Conservation (phyloP, 2,329 filamentous ascomycete genomes). For the Colletotrichum godetiae region DNA sequence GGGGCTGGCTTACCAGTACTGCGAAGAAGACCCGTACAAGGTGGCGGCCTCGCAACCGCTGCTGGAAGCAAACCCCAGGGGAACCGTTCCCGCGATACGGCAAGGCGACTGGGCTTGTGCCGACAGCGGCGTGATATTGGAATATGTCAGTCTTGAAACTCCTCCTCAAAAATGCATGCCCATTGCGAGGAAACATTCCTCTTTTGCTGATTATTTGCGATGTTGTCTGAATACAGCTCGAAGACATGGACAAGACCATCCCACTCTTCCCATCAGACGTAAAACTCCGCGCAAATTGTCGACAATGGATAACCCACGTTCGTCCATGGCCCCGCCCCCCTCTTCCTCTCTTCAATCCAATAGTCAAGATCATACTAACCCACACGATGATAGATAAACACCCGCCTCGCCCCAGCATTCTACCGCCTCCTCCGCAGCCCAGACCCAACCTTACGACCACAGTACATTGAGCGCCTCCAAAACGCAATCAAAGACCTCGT, state of each 20-base stretch:
- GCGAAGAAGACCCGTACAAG: slow-evolving; percentile 84
- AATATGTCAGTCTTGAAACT: slow-evolving; percentile 74
- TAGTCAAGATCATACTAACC: not conserved
- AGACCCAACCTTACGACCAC: slow-evolving; percentile 67
- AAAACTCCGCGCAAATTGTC: slow-evolving; percentile 77
- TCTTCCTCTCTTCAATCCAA: not conserved
- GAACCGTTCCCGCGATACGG: slow-evolving; percentile 79
- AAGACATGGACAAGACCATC: slow-evolving; percentile 73
- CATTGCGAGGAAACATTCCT: not conserved
- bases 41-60: slow-evolving; percentile 68
- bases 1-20: slow-evolving; percentile 83
- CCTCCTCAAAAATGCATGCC: not conserved
- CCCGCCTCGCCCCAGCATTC: slow-evolving; percentile 80
- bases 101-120: slow-evolving; percentile 86
- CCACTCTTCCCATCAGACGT: slow-evolving; percentile 73
- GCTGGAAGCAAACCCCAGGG: slow-evolving; percentile 80
- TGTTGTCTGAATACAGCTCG: slow-evolving; percentile 61
- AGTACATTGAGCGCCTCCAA: slow-evolving; percentile 71
- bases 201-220: not conserved
- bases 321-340: slow-evolving; percentile 39
- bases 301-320: slow-evolving; percentile 86
- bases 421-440: slow-evolving; percentile 78
- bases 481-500: slow-evolving; percentile 67
- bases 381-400: slow-evolving; percentile 69
- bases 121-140: slow-evolving; percentile 84